These are phyloP conservation scores for Psilocybe sp. DNA, from an alignment of 768 basidiomycete species.

Conservation along the genomic window DNA sequence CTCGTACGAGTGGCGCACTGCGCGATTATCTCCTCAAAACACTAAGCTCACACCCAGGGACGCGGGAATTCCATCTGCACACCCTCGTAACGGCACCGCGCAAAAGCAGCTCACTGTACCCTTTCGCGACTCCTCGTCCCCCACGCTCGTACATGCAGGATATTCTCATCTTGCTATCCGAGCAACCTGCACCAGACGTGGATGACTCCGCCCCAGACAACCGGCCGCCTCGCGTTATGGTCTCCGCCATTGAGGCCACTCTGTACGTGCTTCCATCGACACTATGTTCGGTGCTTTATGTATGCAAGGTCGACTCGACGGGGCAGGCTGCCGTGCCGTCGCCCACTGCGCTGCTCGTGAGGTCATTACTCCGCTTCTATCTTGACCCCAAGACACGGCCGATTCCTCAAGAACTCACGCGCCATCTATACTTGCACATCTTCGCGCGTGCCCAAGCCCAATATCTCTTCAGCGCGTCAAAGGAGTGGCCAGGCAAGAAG, in stretches of 20 bases:
- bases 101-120: conserved; percentile 70
- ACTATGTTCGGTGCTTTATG: conserved; percentile 71
- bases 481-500: conserved; percentile 64
- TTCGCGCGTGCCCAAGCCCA: conserved; percentile 90
- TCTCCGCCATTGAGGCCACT: conserved; percentile 76
- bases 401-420: conserved; percentile 40
- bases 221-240: conserved; percentile 51
- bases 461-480: conserved; percentile 91
- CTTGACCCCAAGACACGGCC: conserved; percentile 63
- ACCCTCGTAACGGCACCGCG: conserved; percentile 67
- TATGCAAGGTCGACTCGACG: conserved; percentile 94
- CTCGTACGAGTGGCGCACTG: conserved; percentile 30
- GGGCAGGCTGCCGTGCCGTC: conserved; percentile 66
- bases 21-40: conserved; percentile 61
- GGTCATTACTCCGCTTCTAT: conserved; percentile 63
- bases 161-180: conserved; percentile 71
- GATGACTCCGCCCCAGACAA: not conserved
- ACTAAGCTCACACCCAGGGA: conserved; percentile 58
- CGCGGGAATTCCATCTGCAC: conserved; percentile 72
- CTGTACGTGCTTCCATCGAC: conserved; percentile 75
- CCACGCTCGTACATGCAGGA: conserved; percentile 67
- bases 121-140: conserved; percentile 66
- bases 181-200: conserved; percentile 36
- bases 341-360: conserved; percentile 69
- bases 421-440: conserved; percentile 75